Evolutionary conservation across 2,329 filamentous ascomycete species (phyloP).

Genomic region (Leptographium galeiforme): DNA sequence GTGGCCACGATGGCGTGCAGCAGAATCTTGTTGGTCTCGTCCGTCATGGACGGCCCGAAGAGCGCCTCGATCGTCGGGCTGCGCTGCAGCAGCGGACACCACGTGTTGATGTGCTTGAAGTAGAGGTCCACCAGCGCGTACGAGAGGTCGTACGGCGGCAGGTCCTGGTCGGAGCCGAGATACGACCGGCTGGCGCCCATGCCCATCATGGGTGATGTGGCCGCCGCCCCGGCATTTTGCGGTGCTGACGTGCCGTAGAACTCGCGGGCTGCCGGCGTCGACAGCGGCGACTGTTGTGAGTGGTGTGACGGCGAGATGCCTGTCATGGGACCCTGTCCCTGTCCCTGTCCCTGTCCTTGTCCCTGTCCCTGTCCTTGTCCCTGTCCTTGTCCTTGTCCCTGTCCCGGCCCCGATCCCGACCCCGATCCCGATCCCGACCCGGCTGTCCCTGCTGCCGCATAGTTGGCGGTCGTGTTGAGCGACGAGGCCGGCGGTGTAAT

Average conservation of each 20-base stretch:
- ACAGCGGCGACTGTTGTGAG: conserved; percentile 18
- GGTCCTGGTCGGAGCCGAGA: conserved; percentile 45
- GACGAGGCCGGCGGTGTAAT: conserved; percentile 31
- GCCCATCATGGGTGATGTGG: conserved; percentile 30
- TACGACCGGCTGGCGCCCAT: conserved; percentile 34
- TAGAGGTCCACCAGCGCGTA: conserved; percentile 64
- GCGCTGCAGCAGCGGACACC: conserved; percentile 83
- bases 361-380: too few relatives aligned
- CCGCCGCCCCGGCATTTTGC: conserved; percentile 1
- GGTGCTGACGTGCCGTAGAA: conserved; percentile 27
- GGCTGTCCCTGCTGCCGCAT: conserved; percentile 19
- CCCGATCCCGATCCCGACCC: neutral
- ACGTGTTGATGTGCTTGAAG: conserved; percentile 69
- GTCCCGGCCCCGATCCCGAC: too few relatives aligned
- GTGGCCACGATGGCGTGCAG: conserved; percentile 84
- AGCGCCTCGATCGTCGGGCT: conserved; percentile 69
- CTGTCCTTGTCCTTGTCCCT: neutral
- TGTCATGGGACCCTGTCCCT: conserved; percentile 12
- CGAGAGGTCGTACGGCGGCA: conserved; percentile 62
- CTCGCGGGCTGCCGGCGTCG: conserved; percentile 31
- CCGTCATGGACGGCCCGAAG: conserved; percentile 62
- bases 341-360: neutral
- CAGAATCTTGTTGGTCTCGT: conserved; percentile 70
- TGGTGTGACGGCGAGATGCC: conserved; percentile 25
- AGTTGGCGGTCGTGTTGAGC: conserved; percentile 27